These are phyloP conservation scores for Paratinospora sagittata DNA, from an alignment of 164 flowering plant genomes.

Conservation along the genomic window DNA sequence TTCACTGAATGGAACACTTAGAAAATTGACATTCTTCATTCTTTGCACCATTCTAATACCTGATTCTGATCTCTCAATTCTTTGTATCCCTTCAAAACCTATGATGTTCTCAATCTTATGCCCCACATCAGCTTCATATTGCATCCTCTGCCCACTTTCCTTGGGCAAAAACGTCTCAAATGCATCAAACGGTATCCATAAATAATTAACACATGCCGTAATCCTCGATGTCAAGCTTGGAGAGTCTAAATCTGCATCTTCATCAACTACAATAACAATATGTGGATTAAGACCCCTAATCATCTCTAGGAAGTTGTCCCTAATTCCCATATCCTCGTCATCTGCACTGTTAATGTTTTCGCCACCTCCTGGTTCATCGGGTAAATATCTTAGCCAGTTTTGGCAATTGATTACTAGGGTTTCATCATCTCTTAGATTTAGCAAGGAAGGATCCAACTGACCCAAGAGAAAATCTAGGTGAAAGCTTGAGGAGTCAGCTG, in stretches of 20 bases:
- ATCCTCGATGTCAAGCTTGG: conserved; percentile 56
- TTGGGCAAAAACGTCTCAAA: conserved; percentile 74
- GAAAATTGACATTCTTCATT: conserved; percentile 39
- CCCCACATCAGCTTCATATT: conserved; percentile 65
- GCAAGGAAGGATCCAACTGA: conserved; percentile 33
- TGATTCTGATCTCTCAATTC: conserved; percentile 61
- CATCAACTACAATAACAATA: conserved; percentile 51
- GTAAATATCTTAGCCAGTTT: conserved; percentile 61
- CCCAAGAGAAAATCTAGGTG: conserved; percentile 38
- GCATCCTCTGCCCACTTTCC: conserved; percentile 51
- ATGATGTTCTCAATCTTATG: conserved; percentile 69
- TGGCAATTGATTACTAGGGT: conserved; percentile 63
- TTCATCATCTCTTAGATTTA: conserved; percentile 53
- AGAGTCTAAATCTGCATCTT: conserved; percentile 51
- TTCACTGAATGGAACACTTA: conserved; percentile 45
- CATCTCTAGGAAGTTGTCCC: conserved; percentile 43
- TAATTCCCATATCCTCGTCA: conserved; percentile 14
- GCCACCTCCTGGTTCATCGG: conserved; percentile 26
- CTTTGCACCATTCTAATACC: conserved; percentile 35
- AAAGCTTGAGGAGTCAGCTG: conserved; percentile 14
- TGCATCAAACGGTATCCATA: conserved; percentile 82
- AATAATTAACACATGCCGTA: conserved; percentile 53
- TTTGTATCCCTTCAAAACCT: conserved; percentile 51
- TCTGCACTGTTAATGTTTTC: background rate
- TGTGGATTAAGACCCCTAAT: conserved; percentile 47